phyloP scores from a whole-genome alignment of 202 grass and related monocot genomes.

The Schoenoplectus triqueter region DNA sequence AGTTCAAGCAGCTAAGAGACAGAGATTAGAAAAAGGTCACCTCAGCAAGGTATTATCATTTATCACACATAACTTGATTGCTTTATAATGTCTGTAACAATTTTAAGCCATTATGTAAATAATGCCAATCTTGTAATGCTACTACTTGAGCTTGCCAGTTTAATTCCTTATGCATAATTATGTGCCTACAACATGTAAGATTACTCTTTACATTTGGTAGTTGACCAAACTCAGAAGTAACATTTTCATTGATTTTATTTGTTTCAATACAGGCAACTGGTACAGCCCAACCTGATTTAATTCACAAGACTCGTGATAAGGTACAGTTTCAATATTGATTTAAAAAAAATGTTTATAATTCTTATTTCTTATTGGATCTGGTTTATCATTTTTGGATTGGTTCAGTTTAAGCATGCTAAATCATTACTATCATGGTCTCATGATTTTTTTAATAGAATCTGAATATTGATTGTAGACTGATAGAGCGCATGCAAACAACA shows the following conservation, averaged over 20 bases:
- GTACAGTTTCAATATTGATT: conserved; percentile 45
- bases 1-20: conserved; percentile 83
- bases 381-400: conserved; percentile 1
- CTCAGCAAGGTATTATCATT: conserved; percentile 63
- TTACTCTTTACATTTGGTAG: neutral
- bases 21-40: conserved; percentile 89
- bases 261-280: conserved; percentile 53
- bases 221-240: neutral
- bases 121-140: neutral
- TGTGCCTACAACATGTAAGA: too few relatives aligned
- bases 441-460: conserved; percentile 8
- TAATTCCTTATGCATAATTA: too few relatives aligned
- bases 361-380: conserved; percentile 12
- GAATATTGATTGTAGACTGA: conserved; percentile 30
- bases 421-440: conserved; percentile 10
- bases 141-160: neutral
- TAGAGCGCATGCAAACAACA: conserved; percentile 37
- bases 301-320: conserved; percentile 86
- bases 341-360: neutral
- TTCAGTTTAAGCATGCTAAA: conserved; percentile 25
- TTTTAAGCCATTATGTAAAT: neutral
- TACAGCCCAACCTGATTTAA: conserved; percentile 51
- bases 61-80: neutral
- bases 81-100: neutral
- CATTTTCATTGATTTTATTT: conserved; percentile 22